Conservation (phyloP, 805 yeast species). For the Yamadazyma olivae region DNA sequence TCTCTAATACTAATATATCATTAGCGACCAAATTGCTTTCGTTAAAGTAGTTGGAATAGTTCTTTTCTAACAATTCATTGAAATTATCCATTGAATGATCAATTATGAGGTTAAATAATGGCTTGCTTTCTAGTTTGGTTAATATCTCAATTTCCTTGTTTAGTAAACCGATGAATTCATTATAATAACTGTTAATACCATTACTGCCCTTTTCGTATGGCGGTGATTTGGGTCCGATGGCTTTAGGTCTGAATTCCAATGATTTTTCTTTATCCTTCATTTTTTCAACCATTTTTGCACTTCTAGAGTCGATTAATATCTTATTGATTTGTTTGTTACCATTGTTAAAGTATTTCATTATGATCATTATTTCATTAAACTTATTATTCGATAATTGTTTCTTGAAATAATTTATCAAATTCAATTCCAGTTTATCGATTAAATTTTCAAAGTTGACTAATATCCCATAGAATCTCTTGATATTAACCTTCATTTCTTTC, state of each 20-base stretch:
- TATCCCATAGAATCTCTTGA: conserved; percentile 65
- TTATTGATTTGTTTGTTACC: conserved; percentile 14
- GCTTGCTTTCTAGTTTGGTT: conserved; percentile 23
- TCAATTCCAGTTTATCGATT: conserved; percentile 55
- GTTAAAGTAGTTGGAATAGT: conserved; percentile 11
- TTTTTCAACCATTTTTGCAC: conserved; percentile 34
- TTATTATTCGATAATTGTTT: conserved; percentile 34
- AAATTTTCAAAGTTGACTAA: conserved; percentile 55
- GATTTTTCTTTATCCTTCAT: conserved; percentile 33
- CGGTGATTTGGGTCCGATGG: conserved; percentile 14
- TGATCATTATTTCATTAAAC: conserved; percentile 34
- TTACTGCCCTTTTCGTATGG: conserved; percentile 62
- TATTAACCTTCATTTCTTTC: conserved; percentile 37
- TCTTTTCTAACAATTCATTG: conserved; percentile 9
- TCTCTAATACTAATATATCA: conserved; percentile 30
- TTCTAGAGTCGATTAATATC: conserved; percentile 19
- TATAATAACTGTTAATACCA: conserved; percentile 54
- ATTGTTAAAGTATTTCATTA: conserved; percentile 44
- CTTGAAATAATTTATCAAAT: conserved; percentile 49
- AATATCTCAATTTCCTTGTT: conserved; percentile 49
- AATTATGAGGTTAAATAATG: conserved; percentile 6
- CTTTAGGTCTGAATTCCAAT: conserved; percentile 23
- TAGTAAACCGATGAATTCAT: conserved; percentile 47
- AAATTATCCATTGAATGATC: conserved; percentile 10
- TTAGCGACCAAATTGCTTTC: conserved; percentile 16